phyloP scores from a whole-genome alignment of 495 filamentous ascomycete genomes.

The Daldinia loculata region DNA sequence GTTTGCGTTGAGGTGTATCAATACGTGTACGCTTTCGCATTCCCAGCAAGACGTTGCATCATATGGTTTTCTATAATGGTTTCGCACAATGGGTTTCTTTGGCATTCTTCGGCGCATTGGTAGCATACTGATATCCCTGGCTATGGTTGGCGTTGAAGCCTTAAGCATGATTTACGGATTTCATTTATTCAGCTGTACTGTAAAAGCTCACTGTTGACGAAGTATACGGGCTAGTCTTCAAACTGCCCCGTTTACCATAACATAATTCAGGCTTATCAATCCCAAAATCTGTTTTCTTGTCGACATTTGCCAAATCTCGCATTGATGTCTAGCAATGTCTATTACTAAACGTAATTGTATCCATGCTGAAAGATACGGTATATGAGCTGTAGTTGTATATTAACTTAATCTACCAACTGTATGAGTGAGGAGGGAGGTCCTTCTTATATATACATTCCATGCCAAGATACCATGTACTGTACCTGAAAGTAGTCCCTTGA shows the following conservation, averaged over 20 bases:
- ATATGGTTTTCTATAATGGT: background rate
- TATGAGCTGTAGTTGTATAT: too few relatives aligned
- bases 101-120: constrained; percentile 37
- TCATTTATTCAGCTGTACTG: background rate
- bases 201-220: background rate
- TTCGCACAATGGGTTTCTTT: too few relatives aligned
- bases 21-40: constrained; percentile 27
- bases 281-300: background rate
- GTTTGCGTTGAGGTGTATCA: constrained; percentile 22
- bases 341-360: background rate
- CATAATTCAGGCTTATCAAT: background rate
- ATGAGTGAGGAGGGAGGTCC: too few relatives aligned
- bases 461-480: too few relatives aligned
- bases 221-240: background rate
- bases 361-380: too few relatives aligned
- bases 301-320: background rate
- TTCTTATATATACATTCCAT: too few relatives aligned
- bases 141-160: constrained; percentile 2
- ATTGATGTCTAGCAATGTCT: background rate
- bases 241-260: background rate
- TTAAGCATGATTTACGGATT: constrained; percentile 1
- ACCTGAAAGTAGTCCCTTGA: too few relatives aligned
- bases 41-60: constrained; percentile 19
- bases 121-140: constrained; percentile 19
- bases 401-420: too few relatives aligned